Conservation (phyloP, 768 basidiomycete species). For the Gloeopeniophorella convolvens region DNA sequence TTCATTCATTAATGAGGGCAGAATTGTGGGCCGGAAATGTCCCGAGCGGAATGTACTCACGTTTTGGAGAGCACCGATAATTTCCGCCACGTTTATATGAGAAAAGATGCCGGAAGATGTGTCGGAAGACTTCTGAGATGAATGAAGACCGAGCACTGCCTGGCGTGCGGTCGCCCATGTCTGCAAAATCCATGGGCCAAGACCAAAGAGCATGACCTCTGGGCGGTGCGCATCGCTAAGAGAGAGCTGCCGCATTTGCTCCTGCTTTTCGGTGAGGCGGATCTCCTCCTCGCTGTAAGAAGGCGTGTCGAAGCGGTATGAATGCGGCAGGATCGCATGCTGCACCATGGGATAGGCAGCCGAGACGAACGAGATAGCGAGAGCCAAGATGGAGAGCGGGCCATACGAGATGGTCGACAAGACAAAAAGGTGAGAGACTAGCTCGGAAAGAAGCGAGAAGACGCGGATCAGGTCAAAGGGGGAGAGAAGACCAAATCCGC, state of each 20-base stretch:
- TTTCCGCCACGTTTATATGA: conserved; percentile 56
- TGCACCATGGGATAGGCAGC: conserved; percentile 54
- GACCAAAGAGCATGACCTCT: conserved; percentile 75
- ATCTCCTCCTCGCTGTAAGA: conserved; percentile 50
- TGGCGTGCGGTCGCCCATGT: conserved; percentile 66
- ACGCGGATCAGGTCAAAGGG: conserved; percentile 75
- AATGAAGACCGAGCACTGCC: conserved; percentile 52
- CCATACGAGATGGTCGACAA: conserved; percentile 56
- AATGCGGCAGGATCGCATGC: conserved; percentile 45
- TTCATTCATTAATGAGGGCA: background rate
- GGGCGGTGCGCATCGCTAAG: conserved; percentile 72
- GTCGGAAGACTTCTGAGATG: conserved; percentile 27
- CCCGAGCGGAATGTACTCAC: conserved; percentile 34
- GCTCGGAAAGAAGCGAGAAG: conserved; percentile 63
- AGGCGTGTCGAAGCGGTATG: conserved; percentile 39
- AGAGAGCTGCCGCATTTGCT: conserved; percentile 67
- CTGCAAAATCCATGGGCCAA: conserved; percentile 78
- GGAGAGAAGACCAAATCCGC: conserved; percentile 72
- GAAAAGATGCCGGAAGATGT: conserved; percentile 35
- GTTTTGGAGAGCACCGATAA: conserved; percentile 62
- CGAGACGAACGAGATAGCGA: conserved; percentile 56
- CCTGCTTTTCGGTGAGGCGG: conserved; percentile 61
- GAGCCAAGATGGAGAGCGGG: conserved; percentile 46
- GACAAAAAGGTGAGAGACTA: conserved; percentile 63
- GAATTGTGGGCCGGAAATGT: conserved; percentile 9